Base-by-base conservation (phyloP, 2,329 filamentous ascomycete species). In the Fragosphaeria purpurea region DNA sequence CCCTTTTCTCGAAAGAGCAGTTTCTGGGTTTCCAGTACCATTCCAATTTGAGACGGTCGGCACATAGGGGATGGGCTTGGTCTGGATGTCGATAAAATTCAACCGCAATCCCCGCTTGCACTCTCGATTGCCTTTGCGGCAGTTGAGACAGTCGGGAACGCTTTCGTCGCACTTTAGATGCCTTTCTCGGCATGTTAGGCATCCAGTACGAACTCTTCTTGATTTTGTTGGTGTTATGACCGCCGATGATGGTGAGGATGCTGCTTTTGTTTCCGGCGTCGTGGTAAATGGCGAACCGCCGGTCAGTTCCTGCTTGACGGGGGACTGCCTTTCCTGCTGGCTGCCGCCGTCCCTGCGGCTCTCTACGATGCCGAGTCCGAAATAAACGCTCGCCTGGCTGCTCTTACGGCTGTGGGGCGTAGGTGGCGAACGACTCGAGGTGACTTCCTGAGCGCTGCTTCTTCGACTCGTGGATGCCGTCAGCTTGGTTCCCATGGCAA, bases 111-210 rank as follows among this genome's bases (percentile, higher is more conserved):
- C 91, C 58, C 89, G 80, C 64, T 90, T 89, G 71, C 91, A 97
- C 51, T 83, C 73, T 47, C 91, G 76, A 61, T 82, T 90, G 48
- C 90, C 93, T 68, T 95, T 96, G 53, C 81, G 80, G 67, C 91
- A 96, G 61, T 96, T 96, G 60, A 85, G 73, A 56, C 77, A 81
- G 37, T 74, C 70, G 6, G 76, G 77, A 4, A 68, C 60, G 5
- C 74, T 83, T 65, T 95, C 88, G 62, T 95, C 90, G 65, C 90
- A 95, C 66, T 95, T 95, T 47, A 95, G 72, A 71, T 95, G 90
- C 44, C 89, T 75, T 65, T 95, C 86, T 58, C 90, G 77, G 66
- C 90, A 96, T 3, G 90, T 96, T 57, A 95, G 70, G 64, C 90
- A 96, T 39, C 90, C 90, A 4, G 90, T 96, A 44, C 91, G 82